Base-by-base conservation (phyloP, 768 basidiomycete genomes). In the Leccinellum luteum region DNA sequence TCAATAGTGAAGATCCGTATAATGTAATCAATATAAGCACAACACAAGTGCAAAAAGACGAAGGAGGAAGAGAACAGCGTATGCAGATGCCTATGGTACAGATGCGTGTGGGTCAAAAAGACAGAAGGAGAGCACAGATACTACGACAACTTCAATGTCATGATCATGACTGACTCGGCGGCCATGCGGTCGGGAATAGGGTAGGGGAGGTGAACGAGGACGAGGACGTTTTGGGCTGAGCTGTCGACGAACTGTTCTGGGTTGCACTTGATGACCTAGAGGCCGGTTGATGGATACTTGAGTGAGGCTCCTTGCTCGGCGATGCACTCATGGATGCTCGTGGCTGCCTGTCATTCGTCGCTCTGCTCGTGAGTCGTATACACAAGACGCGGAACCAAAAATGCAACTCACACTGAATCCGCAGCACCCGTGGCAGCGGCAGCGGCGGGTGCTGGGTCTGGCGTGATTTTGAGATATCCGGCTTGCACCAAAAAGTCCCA, bases 401-500 rank as follows among this genome's bases (percentile, higher is more conserved):
- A 15, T n/a, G 17, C 6, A 8, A 64, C 76, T 55, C 58, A 81
- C 81, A 63, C 70, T 45, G 65, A 51, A 34, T 79, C 79, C 19
- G 19, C 41, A 43, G 19, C 19, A 43, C 41, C 41, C 41, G 41
- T 43, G 41, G 19, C 19, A 12, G 12, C 41, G 51, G 70, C 69
- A 14, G 69, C 60, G 5, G 67, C 63, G 23, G 76, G 69, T 3
- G 61, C 60, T 6, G 77, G 75, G 56, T 87, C 85, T 3, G 80
- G 76, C 1, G 81, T 83, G 57, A 91, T 88, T 65, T 85, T 88
- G 62, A 91, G 76, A 71, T 86, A 90, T 14, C 94, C 93, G 6
- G 88, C 84, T 66, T 91, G 89, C 3, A 92, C 90, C 30, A 96
- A 78, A 70, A 93, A 95, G 69, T 96, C 94, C 91, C 93, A 97